Evolutionary conservation across 73 alveolate genomes (phyloP).

Genomic region (Stentor coeruleus): DNA sequence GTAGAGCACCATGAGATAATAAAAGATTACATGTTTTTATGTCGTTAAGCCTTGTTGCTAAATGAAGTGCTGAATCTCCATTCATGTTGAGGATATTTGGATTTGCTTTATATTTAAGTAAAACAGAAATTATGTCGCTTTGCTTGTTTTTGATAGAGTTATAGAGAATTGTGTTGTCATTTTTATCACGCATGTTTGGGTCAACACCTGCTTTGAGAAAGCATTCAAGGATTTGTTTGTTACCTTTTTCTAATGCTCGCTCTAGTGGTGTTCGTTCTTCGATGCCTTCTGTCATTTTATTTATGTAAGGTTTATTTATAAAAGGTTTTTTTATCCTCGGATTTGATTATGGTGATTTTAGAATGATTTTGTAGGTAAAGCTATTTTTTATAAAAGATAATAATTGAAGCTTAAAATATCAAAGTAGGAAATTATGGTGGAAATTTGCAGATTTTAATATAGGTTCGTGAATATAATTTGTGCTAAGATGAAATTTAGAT

Average conservation of each 20-base stretch:
- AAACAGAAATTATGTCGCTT: neutral
- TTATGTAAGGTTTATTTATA: neutral
- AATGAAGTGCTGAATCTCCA: neutral
- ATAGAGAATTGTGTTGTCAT: neutral
- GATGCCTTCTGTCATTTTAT: neutral
- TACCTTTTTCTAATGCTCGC: neutral
- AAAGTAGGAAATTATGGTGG: no score
- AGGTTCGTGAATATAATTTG: no score
- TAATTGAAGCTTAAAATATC: no score
- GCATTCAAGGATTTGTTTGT: neutral
- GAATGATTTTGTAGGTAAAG: no score
- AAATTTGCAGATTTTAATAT: no score
- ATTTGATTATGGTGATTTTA: no score
- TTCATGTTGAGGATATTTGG: neutral
- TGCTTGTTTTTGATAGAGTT: neutral
- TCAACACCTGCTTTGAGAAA: conserved; percentile 4
- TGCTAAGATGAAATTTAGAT: no score
- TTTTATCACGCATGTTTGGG: neutral
- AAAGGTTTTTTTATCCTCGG: no score
- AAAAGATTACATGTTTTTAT: neutral
- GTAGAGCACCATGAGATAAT: neutral
- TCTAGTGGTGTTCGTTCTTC: neutral
- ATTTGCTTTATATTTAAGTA: neutral
- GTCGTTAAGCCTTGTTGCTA: neutral
- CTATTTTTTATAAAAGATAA: no score